phyloP scores from a whole-genome alignment of 208 protist genomes.

The Acanthamoeba royreba region DNA sequence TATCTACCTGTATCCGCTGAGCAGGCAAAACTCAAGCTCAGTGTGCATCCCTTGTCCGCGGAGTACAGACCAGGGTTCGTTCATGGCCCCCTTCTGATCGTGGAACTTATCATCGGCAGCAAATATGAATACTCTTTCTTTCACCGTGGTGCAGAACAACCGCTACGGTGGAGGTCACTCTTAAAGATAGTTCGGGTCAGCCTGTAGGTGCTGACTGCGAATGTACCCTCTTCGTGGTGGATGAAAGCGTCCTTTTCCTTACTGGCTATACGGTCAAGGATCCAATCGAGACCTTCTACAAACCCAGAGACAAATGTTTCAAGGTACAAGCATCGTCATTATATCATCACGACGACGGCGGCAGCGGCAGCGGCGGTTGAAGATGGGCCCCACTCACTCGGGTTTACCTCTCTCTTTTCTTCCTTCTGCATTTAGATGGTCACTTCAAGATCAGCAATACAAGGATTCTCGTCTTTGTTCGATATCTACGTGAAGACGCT shows the following conservation, averaged over 20 bases:
- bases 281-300: neutral
- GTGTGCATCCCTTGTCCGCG: no score
- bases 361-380: no score
- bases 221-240: neutral
- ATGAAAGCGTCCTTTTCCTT: neutral
- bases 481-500: conserved; percentile 63
- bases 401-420: no score
- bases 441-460: neutral
- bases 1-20: neutral
- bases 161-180: neutral
- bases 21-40: neutral
- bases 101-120: no score
- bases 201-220: neutral
- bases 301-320: neutral
- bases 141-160: no score
- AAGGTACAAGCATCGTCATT: neutral
- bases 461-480: neutral
- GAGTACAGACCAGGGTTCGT: no score
- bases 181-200: neutral
- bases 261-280: neutral
- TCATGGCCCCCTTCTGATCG: no score
- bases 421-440: neutral
- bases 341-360: no score
- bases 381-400: no score
- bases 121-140: no score